A percentile compares a stretch with the other conserved stretches of the same genome.
Conservation (phyloP, 2,329 filamentous ascomycete genomes). For the Neonectria neomacrospora region DNA sequence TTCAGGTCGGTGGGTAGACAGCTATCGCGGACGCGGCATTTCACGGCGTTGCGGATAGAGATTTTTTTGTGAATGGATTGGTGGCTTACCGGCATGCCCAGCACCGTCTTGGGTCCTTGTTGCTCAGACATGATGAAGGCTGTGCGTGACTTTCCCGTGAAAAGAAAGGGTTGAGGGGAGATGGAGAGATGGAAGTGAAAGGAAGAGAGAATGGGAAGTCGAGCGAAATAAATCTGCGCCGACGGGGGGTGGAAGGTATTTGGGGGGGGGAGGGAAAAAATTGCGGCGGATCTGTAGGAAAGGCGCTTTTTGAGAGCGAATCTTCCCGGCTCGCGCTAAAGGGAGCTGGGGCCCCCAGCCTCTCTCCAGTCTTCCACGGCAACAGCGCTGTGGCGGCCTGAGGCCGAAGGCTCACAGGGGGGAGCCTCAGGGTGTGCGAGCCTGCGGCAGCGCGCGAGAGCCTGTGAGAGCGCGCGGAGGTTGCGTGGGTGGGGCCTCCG, state of each 20-base stretch:
- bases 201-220: slow-evolving; percentile 54
- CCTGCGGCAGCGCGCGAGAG: slow-evolving; percentile 35
- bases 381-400: slow-evolving; percentile 50
- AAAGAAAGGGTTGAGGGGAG: slow-evolving; percentile 71
- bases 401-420: slow-evolving; percentile 44
- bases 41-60: slow-evolving; percentile 32
- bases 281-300: slow-evolving; percentile 58
- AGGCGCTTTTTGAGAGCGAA: slow-evolving; percentile 63
- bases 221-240: slow-evolving; percentile 59
- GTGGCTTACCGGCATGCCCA: slow-evolving; percentile 75
- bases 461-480: slow-evolving; percentile 23
- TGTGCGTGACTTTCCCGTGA: slow-evolving; percentile 55
- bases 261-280: slow-evolving; percentile 61
- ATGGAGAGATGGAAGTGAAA: slow-evolving; percentile 60
- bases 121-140: slow-evolving; percentile 66
- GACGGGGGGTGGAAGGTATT: slow-evolving; percentile 56
- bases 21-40: slow-evolving; percentile 47
- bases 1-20: slow-evolving; percentile 20
- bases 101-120: slow-evolving; percentile 61
- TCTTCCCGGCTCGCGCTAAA: slow-evolving; percentile 60
- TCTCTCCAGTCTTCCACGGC: slow-evolving; percentile 46
- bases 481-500: slow-evolving; percentile 29
- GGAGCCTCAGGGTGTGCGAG: slow-evolving; percentile 18
- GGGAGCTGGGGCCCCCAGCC: slow-evolving; percentile 45
- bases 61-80: slow-evolving; percentile 13